Percentiles rank a stretch among this genome's conserved stretches.
These are phyloP conservation scores for Lophiotrema nucula DNA, from an alignment of 495 filamentous ascomycete species.

Conservation along the genomic window DNA sequence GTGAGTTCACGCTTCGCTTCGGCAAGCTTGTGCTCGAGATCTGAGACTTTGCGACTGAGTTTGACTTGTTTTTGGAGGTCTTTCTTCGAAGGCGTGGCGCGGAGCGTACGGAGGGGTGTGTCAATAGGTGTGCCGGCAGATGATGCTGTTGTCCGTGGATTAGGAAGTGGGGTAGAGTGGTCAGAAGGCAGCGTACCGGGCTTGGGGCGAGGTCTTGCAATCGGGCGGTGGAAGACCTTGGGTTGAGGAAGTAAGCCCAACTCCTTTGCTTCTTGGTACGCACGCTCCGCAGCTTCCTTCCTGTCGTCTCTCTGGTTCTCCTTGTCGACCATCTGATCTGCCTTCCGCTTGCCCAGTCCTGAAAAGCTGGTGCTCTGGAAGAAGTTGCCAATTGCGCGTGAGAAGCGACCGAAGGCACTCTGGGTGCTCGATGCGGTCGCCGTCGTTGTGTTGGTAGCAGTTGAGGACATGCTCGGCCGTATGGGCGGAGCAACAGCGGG, in stretches of 20 bases:
- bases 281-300: slow-evolving; percentile 51
- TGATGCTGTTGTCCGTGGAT: background rate
- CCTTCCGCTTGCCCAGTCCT: slow-evolving; percentile 17
- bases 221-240: slow-evolving; percentile 26
- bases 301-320: slow-evolving; percentile 37
- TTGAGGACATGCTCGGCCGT: background rate
- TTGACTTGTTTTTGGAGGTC: slow-evolving; percentile 62
- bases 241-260: slow-evolving; percentile 49
- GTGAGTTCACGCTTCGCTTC: slow-evolving; percentile 59
- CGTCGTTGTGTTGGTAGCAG: background rate
- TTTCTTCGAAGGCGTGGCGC: slow-evolving; percentile 56
- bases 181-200: too few species aligned
- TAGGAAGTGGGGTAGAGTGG: slow-evolving; percentile 1
- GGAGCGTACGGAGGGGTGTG: slow-evolving; percentile 40
- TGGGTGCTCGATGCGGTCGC: background rate
- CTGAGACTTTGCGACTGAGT: slow-evolving; percentile 62
- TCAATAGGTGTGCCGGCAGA: slow-evolving; percentile 33
- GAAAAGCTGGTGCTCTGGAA: slow-evolving; percentile 5
- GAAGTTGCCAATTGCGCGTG: slow-evolving; percentile 2
- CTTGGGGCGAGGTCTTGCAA: background rate
- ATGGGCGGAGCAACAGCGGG: slow-evolving; percentile 2
- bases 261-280: slow-evolving; percentile 63
- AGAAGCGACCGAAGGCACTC: slow-evolving; percentile 15
- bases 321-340: background rate
- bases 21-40: slow-evolving; percentile 62